Evolutionary conservation across 805 yeast genomes (phyloP).

Genomic region (Metschnikowia drakensbergensis): DNA sequence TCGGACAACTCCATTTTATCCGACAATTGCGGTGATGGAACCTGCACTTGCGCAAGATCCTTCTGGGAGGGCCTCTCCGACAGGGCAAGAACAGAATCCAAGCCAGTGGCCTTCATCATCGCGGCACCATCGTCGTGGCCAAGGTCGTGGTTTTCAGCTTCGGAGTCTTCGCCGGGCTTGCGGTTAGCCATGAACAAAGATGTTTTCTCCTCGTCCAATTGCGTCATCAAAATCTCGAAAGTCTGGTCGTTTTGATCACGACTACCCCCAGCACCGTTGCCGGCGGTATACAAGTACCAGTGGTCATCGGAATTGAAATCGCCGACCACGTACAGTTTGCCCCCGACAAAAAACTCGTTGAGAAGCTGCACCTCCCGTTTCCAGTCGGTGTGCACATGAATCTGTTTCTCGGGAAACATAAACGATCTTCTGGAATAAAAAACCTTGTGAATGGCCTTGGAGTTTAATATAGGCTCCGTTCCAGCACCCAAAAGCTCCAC

Average conservation of each 20-base stretch:
- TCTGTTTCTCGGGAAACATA: constrained; percentile 87
- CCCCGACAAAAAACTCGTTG: constrained; percentile 58
- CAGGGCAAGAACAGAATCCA: constrained; percentile 52
- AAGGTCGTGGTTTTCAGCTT: constrained; percentile 51
- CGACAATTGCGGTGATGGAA: constrained; percentile 36
- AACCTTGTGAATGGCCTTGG: constrained; percentile 52
- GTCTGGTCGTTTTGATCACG: constrained; percentile 55
- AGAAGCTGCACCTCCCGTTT: constrained; percentile 68
- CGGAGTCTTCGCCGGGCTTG: constrained; percentile 38
- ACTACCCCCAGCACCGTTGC: constrained; percentile 22
- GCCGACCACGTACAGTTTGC: constrained; percentile 74
- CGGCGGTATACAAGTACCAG: constrained; percentile 83
- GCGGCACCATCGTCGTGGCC: constrained; percentile 79
- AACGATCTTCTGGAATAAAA: constrained; percentile 90
- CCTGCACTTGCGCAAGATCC: constrained; percentile 12
- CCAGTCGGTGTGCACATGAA: constrained; percentile 82
- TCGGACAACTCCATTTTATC: constrained; percentile 26
- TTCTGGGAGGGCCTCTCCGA: background rate
- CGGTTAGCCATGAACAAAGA: constrained; percentile 56
- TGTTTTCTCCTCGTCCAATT: constrained; percentile 55
- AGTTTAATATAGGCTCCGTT: constrained; percentile 19
- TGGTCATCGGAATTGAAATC: constrained; percentile 70
- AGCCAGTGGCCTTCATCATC: constrained; percentile 59
- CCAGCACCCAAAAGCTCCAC: constrained; percentile 9
- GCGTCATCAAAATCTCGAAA: constrained; percentile 89